These are phyloP conservation scores for Mycosarcoma maydis DNA, from an alignment of 1,284 basidiomycete species.

Conservation along the genomic window DNA sequence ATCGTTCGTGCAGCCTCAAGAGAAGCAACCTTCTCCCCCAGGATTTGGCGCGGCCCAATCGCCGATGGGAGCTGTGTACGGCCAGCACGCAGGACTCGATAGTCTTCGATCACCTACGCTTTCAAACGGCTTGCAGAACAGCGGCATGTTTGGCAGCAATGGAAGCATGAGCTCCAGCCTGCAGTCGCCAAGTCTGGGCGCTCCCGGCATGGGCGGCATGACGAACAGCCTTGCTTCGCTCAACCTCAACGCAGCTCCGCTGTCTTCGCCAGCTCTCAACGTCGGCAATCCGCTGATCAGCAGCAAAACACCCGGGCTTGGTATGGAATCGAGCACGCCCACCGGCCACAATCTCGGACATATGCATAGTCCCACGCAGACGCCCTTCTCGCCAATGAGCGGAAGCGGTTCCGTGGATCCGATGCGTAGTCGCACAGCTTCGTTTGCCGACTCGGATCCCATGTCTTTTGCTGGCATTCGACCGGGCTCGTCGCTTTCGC, in stretches of 20 bases:
- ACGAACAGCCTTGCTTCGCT: constrained; percentile 50
- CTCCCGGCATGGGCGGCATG: constrained; percentile 32
- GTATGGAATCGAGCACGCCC: constrained; percentile 16
- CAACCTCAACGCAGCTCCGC: constrained; percentile 39
- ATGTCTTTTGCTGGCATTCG: constrained; percentile 44
- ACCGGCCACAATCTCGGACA: constrained; percentile 18
- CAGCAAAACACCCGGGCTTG: constrained; percentile 28
- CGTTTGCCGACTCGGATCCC: constrained; percentile 43
- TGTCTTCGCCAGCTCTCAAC: constrained; percentile 20
- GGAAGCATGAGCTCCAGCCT: constrained; percentile 30
- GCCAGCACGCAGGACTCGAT: constrained; percentile 42
- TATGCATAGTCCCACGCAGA: constrained; percentile 39
- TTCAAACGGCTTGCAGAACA: constrained; percentile 38
- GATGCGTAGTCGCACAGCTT: constrained; percentile 41
- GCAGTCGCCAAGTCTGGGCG: constrained; percentile 38
- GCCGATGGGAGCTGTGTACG: constrained; percentile 17
- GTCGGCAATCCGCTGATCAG: constrained; percentile 13
- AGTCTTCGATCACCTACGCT: constrained; percentile 47
- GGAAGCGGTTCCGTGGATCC: constrained; percentile 23
- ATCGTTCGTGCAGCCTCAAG: constrained; percentile 17
- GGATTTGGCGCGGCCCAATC: constrained; percentile 11
- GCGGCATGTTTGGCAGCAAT: constrained; percentile 30
- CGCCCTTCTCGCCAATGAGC: constrained; percentile 44
- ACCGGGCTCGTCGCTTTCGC: constrained; percentile 43
- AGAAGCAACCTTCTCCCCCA: constrained; percentile 25